These are phyloP conservation scores for Didymellaceae sp. DNA, from an alignment of 2,329 filamentous ascomycete genomes.

Conservation along the genomic window DNA sequence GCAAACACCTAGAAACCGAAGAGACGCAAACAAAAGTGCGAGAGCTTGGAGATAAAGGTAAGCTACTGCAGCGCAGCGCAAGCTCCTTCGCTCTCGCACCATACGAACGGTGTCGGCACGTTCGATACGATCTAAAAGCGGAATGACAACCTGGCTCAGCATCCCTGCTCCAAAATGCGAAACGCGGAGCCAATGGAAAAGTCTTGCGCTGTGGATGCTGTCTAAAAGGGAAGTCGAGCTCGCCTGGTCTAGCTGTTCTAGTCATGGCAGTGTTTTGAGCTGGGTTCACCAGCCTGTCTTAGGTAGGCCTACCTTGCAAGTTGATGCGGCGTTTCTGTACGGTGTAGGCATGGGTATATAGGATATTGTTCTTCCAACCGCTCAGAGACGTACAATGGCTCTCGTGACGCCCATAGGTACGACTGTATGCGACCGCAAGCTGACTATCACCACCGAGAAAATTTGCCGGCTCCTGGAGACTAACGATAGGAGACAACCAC, in stretches of 20 bases:
- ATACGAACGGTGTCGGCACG: slow-evolving; percentile 31
- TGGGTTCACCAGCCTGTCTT: slow-evolving; percentile 30
- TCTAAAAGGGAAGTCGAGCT: slow-evolving; percentile 33
- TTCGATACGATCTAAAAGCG: slow-evolving; percentile 43
- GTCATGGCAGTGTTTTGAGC: slow-evolving; percentile 26
- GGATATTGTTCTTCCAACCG: background rate
- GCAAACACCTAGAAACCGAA: slow-evolving; percentile 30
- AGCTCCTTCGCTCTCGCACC: slow-evolving; percentile 34
- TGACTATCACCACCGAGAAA: background rate
- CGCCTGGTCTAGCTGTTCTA: slow-evolving; percentile 30
- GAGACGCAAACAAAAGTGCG: slow-evolving; percentile 20
- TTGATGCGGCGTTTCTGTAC: slow-evolving; percentile 5
- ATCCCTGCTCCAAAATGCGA: slow-evolving; percentile 31
- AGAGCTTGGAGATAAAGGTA: slow-evolving; percentile 35
- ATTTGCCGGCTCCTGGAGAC: background rate
- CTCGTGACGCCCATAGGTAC: background rate
- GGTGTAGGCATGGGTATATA: slow-evolving; percentile 2
- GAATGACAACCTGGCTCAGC: slow-evolving; percentile 35
- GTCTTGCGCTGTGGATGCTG: slow-evolving; percentile 17
- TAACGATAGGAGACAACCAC: slow-evolving; percentile 1
- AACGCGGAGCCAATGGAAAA: slow-evolving; percentile 28
- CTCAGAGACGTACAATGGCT: slow-evolving; percentile 4
- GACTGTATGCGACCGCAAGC: background rate
- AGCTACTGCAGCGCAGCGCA: slow-evolving; percentile 25
- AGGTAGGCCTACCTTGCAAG: slow-evolving; percentile 26